Conservation (phyloP, 495 filamentous ascomycete genomes). For the Penicillium longicatenatum region DNA sequence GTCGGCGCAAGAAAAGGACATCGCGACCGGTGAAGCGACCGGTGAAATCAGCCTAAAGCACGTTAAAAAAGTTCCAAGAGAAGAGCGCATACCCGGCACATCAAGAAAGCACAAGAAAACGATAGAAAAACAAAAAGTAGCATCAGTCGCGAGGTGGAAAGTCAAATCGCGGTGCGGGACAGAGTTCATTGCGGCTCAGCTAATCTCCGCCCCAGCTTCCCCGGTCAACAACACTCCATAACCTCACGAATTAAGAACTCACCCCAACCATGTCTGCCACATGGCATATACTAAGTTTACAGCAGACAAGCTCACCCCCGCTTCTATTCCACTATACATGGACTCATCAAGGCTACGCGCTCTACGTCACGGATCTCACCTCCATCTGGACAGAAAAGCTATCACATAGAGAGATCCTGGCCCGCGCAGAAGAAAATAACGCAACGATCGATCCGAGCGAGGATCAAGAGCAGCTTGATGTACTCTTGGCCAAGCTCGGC, state of each 20-base stretch:
- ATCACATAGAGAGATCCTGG: slow-evolving; percentile 60
- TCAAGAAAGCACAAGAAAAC: not conserved
- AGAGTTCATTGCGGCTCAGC: not conserved
- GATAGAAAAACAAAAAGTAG: not conserved
- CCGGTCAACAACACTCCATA: slow-evolving; percentile 3
- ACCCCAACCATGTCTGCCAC: slow-evolving; percentile 32
- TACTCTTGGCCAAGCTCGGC: slow-evolving; percentile 73
- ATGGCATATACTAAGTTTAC: slow-evolving; percentile 41
- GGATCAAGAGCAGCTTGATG: slow-evolving; percentile 66
- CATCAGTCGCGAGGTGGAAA: slow-evolving; percentile 19
- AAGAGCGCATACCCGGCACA: too few relatives aligned
- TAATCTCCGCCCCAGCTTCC: slow-evolving; percentile 14
- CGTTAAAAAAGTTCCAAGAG: not conserved
- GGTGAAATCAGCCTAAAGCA: not conserved
- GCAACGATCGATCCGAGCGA: slow-evolving; percentile 87
- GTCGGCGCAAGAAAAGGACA: not conserved
- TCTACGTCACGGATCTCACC: slow-evolving; percentile 82
- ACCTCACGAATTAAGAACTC: not conserved
- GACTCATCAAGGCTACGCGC: slow-evolving; percentile 59
- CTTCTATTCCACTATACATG: slow-evolving; percentile 57
- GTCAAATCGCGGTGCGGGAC: not conserved
- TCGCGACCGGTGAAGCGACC: not conserved
- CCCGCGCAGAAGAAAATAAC: slow-evolving; percentile 62
- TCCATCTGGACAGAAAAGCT: slow-evolving; percentile 81
- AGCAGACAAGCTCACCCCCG: slow-evolving; percentile 37